A percentile compares a stretch with the other conserved stretches of the same genome.
Evolutionary conservation across 306 rosid genomes (phyloP).

Genomic region (Quercus gilva): DNA sequence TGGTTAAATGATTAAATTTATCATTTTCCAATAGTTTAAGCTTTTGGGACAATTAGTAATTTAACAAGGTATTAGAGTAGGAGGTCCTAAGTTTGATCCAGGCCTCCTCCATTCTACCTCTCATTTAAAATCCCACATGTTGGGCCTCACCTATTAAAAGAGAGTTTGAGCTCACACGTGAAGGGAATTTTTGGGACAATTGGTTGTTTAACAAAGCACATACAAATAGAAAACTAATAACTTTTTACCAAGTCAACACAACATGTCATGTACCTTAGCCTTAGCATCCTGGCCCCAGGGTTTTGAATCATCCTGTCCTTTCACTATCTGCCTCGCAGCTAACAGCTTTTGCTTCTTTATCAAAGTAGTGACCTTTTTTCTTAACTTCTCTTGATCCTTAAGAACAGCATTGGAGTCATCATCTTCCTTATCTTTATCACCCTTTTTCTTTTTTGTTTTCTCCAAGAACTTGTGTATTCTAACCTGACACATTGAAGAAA

Average conservation of each 20-base stretch:
- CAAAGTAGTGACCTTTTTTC: slow-evolving; percentile 70
- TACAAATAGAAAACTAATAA: slow-evolving; percentile 11
- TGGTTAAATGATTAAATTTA: too few relatives aligned
- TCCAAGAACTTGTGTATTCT: slow-evolving; percentile 78
- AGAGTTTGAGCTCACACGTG: too few relatives aligned
- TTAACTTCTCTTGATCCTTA: slow-evolving; percentile 62
- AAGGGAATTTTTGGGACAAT: too few relatives aligned
- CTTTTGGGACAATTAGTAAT: too few relatives aligned
- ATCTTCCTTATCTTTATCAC: slow-evolving; percentile 38
- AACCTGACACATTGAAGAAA: slow-evolving; percentile 53
- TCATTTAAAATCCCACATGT: too few relatives aligned
- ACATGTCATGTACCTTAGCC: slow-evolving; percentile 59
- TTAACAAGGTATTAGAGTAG: too few relatives aligned
- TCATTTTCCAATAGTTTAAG: too few relatives aligned
- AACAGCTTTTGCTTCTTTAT: slow-evolving; percentile 73
- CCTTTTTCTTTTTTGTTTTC: slow-evolving; percentile 53
- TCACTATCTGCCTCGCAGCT: slow-evolving; percentile 52
- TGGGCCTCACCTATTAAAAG: too few relatives aligned
- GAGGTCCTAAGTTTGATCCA: too few relatives aligned
- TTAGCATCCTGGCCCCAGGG: slow-evolving; percentile 67
- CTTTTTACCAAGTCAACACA: slow-evolving; percentile 13
- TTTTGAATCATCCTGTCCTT: slow-evolving; percentile 46
- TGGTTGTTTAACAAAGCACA: slow-evolving; percentile 7
- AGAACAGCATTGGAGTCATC: slow-evolving; percentile 22
- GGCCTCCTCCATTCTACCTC: too few relatives aligned